These are phyloP conservation scores for Cyclospora cayetanensis DNA, from an alignment of 169 alveolate genomes.

Conservation along the genomic window DNA sequence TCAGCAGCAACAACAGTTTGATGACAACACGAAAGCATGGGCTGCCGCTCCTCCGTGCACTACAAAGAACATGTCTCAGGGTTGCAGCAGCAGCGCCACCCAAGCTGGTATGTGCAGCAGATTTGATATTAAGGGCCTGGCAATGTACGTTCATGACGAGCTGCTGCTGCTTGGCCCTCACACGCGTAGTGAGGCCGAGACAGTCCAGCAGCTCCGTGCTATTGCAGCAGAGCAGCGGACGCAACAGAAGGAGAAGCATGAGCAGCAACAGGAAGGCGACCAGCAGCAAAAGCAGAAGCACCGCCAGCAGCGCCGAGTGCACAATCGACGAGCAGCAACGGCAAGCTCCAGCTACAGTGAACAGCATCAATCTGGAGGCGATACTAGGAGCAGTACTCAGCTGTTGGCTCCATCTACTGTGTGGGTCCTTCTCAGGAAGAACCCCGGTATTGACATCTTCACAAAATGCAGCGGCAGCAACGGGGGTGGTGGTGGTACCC, in stretches of 20 bases:
- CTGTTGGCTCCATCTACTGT: constrained; percentile 23
- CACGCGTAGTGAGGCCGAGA: constrained; percentile 22
- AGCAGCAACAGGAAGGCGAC: background rate
- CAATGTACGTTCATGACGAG: constrained; percentile 34
- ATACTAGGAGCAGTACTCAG: background rate
- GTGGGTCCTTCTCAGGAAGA: constrained; percentile 1
- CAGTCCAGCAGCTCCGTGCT: constrained; percentile 10
- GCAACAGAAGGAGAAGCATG: background rate
- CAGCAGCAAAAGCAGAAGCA: background rate
- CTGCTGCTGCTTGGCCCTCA: constrained; percentile 42
- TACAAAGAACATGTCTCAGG: too few relatives aligned
- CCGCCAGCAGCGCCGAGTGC: background rate
- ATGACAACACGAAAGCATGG: too few relatives aligned
- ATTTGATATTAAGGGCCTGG: background rate
- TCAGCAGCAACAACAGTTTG: background rate
- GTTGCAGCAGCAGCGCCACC: background rate
- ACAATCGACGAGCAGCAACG: background rate
- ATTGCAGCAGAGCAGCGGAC: background rate
- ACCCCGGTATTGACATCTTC: background rate
- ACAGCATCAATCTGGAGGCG: background rate
- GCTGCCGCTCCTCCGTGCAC: too few relatives aligned
- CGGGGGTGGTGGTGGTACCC: background rate
- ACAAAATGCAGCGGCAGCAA: background rate
- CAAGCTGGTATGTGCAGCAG: constrained; percentile 20
- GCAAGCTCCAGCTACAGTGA: background rate